Evolutionary conservation across 2,329 filamentous ascomycete species (phyloP).

Genomic region (Fusarium mundagurra): DNA sequence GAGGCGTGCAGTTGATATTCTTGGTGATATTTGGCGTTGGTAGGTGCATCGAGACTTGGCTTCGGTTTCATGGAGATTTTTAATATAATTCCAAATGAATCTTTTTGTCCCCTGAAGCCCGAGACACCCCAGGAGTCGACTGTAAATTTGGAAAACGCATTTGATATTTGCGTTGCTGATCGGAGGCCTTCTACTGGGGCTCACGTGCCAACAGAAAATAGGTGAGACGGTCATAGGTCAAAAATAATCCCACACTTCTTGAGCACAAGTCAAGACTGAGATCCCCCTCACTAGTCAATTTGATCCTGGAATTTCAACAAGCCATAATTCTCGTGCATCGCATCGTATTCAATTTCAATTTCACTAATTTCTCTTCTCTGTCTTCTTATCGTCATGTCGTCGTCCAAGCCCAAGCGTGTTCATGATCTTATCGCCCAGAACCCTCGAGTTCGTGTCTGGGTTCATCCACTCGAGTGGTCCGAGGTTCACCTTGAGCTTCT

Average conservation of each 20-base stretch:
- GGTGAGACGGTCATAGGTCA: not conserved
- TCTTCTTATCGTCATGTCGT: not conserved
- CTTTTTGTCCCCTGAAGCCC: too few relatives aligned
- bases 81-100: not conserved
- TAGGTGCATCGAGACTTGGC: not conserved
- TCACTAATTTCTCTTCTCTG: not conserved
- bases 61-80: too few relatives aligned
- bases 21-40: not conserved
- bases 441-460: slow-evolving; percentile 39
- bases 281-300: not conserved
- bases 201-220: slow-evolving; percentile 15
- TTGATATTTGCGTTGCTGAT: not conserved
- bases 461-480: slow-evolving; percentile 40
- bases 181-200: not conserved
- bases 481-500: slow-evolving; percentile 33
- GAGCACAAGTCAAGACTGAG: not conserved
- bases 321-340: not conserved
- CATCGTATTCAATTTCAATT: not conserved
- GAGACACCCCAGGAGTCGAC: not conserved
- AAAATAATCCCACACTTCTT: not conserved
- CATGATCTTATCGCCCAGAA: slow-evolving; percentile 36
- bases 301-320: not conserved
- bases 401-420: slow-evolving; percentile 7
- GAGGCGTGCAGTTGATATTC: not conserved
- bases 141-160: not conserved